phyloP scores from a whole-genome alignment of 2,329 filamentous ascomycete species.

The Stromatinia cepivora region DNA sequence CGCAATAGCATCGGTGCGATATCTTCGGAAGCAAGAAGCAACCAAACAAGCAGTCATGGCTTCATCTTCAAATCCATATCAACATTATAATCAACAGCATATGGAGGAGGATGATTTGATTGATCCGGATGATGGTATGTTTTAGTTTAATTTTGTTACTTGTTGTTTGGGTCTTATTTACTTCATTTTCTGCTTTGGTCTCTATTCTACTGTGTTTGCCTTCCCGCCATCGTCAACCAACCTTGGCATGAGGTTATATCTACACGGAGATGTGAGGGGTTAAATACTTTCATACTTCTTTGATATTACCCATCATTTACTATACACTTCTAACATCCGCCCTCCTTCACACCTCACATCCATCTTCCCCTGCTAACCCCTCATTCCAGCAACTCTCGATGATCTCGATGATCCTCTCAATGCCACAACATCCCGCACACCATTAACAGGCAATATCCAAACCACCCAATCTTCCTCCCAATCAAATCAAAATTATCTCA shows the following conservation, averaged over 20 bases:
- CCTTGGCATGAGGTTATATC: neutral
- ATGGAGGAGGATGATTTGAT: slow-evolving; percentile 70
- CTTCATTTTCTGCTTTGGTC: no score
- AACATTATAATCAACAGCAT: slow-evolving; percentile 62
- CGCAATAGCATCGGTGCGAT: no score
- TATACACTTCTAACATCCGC: neutral
- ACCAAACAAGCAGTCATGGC: slow-evolving; percentile 34
- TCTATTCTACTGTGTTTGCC: no score
- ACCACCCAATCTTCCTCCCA: slow-evolving; percentile 53
- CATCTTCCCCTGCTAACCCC: neutral
- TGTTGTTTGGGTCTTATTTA: neutral
- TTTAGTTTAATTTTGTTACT: neutral
- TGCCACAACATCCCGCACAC: slow-evolving; percentile 68
- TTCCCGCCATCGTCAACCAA: no score
- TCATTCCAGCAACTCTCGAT: slow-evolving; percentile 49
- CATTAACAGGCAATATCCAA: slow-evolving; percentile 77
- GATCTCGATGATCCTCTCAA: slow-evolving; percentile 93
- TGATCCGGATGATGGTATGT: slow-evolving; percentile 74
- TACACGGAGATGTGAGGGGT: neutral
- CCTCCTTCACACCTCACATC: neutral
- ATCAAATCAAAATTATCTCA: slow-evolving; percentile 78
- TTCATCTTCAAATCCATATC: slow-evolving; percentile 48
- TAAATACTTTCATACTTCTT: neutral
- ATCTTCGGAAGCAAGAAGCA: neutral
- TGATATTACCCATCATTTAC: neutral